Evolutionary conservation across 148 eudicot species (phyloP).

Genomic region (Camellia lanceoleosa): DNA sequence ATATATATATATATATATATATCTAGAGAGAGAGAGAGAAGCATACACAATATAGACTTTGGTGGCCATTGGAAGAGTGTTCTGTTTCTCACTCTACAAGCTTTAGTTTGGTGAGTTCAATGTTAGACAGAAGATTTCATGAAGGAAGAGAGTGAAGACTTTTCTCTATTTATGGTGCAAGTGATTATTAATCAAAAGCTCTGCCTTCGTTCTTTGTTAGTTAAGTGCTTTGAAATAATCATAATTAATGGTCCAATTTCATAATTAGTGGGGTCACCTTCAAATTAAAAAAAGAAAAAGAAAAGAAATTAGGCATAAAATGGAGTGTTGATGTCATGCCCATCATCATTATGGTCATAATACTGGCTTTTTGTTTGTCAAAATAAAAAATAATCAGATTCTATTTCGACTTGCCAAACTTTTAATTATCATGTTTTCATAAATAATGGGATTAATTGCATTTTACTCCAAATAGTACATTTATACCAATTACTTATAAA

Average conservation of each 20-base stretch:
- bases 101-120: slow-evolving; percentile 7
- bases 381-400: too few relatives aligned
- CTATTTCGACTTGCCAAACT: too few relatives aligned
- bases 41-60: slow-evolving; percentile 65
- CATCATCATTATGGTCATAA: slow-evolving; percentile 12
- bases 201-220: not conserved
- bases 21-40: too few relatives aligned
- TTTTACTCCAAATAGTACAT: too few relatives aligned
- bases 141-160: not conserved
- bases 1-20: not conserved
- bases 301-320: not conserved
- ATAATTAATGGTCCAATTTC: not conserved
- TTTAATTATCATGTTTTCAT: too few relatives aligned
- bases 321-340: slow-evolving; percentile 24
- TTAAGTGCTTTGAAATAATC: too few relatives aligned
- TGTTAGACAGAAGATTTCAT: not conserved
- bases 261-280: slow-evolving; percentile 3
- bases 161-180: too few relatives aligned
- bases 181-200: too few relatives aligned
- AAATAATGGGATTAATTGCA: too few relatives aligned
- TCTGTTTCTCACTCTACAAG: not conserved
- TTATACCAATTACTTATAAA: too few relatives aligned
- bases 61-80: slow-evolving; percentile 41
- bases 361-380: too few relatives aligned
- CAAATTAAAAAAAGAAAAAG: too few relatives aligned